These are phyloP conservation scores for Amanita inopinata DNA, from an alignment of 768 basidiomycete species.

Conservation along the genomic window DNA sequence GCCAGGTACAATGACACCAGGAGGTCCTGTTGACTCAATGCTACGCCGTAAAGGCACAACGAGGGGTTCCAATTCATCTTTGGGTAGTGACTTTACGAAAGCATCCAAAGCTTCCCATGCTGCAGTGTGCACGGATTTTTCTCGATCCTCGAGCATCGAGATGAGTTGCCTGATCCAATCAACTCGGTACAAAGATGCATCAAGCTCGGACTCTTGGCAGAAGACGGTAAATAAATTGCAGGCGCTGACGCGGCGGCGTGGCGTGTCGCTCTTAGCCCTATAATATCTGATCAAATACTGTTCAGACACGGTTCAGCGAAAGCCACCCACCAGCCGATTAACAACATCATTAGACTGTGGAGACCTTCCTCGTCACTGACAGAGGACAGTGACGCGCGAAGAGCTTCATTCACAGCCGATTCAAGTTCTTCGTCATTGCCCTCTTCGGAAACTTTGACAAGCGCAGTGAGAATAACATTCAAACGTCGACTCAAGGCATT, in stretches of 20 bases:
- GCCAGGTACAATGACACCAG: conserved; percentile 72
- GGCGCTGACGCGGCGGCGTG: conserved; percentile 65
- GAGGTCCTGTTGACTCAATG: conserved; percentile 77
- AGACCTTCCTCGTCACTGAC: conserved; percentile 82
- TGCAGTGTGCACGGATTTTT: conserved; percentile 66
- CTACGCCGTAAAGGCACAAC: conserved; percentile 84
- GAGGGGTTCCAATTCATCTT: conserved; percentile 86
- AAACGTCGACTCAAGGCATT: conserved; percentile 79
- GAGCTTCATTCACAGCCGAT: conserved; percentile 64
- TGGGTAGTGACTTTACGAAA: conserved; percentile 84
- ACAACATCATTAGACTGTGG: conserved; percentile 78
- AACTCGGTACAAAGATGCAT: conserved; percentile 75
- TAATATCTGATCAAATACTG: not conserved
- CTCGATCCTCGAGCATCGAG: conserved; percentile 69
- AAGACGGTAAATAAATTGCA: conserved; percentile 73
- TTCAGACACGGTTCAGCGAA: not conserved
- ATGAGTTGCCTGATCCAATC: conserved; percentile 94
- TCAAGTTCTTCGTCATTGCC: conserved; percentile 60
- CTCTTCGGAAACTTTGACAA: conserved; percentile 71
- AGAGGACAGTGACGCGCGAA: conserved; percentile 65
- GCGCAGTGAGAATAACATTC: conserved; percentile 64
- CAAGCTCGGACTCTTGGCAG: conserved; percentile 75
- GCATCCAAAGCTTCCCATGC: conserved; percentile 78
- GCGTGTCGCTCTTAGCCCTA: conserved; percentile 75
- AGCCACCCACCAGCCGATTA: conserved; percentile 73